Base-by-base conservation (phyloP, 129 eudicot species). In the Flaveria ramosissima region DNA sequence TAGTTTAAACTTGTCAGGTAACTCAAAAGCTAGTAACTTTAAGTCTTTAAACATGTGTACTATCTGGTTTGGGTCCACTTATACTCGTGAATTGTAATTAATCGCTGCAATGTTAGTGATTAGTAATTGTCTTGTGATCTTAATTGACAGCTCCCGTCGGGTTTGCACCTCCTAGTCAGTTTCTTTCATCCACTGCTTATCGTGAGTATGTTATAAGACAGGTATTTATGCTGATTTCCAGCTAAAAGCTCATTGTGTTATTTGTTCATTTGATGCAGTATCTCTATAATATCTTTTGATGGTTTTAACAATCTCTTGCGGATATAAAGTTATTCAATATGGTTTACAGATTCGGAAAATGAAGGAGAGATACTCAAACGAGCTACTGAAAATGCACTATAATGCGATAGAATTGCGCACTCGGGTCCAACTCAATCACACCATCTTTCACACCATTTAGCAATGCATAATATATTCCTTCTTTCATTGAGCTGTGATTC, bases 151-250 rank as follows among this genome's bases (percentile, higher is more conserved):
- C 52, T 74, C 43, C 61, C 0, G 75, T 36, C 0, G 65, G 75
- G 26, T 74, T 80, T 67, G 4, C 19, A 56, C 8, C 24, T 46
- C 76, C 84, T 43, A 4, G 16, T 12, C 43, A 67, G 20, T 68
- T 80, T 47, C 15, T 30, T 57, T 45, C 64, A 56, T 5, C 30
- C 9, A 42, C 9, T 67, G 69, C 60, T 6, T 80, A 69, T 74
- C 61, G 55, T 4, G 56, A 68, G n/a, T 80, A 67, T 39, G 79
- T 72, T 20, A 20, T 80, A 26, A 27, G 80, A 74, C 80, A 80
- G 84, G 84, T 80, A 80, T 13, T 65, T 52, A 24, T 11, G 26
- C 39, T 13, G n/a, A 9, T 53, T 68, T 52, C 19, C 71, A 48
- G 23, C 53, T 76, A 39, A 36, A 50, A 50, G 15, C 3, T 65